Base-by-base conservation (phyloP, 176 grass and related monocot genomes). In the Carex pumila region DNA sequence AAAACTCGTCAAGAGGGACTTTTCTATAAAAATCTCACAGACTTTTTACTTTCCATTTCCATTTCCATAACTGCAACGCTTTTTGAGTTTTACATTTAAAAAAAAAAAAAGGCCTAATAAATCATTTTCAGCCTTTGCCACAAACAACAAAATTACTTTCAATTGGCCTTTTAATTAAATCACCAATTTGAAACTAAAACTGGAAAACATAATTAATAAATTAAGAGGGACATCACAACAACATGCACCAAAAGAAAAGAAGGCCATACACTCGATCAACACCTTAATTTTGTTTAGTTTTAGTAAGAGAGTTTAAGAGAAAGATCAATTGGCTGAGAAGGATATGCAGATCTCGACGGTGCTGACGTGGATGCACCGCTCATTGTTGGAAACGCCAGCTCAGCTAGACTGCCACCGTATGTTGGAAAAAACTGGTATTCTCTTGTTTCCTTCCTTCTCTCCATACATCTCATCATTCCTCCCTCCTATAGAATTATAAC, bases 391-490 rank as follows among this genome's bases (percentile, higher is more conserved):
- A 52, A 65, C 6, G 61, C n/a, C 62, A 54, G 7, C 80, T 83
- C 80, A 52, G 80, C 65, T 67, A 15, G 80, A 83, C 11, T 62
- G 2, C 61, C 80, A 83, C 43, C 60, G 8, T 45, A 83, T 14
- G 64, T 68, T 29, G 80, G 80, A 66, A 83, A 83, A 12, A 83
- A 83, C 62, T 83, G 80, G 43, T 69, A 83, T 50, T 83, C 80
- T 83, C 49, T 83, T 6, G 43, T 83, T 30, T 64, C 47, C 59
- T 49, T 83, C 59, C 39, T 63, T 62, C 55, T 82, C 13, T 83
- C 80, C 25, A 18, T 12, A 8, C 21, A 83, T 83, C 62, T 43
- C 64, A 52, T 66, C 5, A 32, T 10, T 15, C 11, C 30, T 60
- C 32, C 78, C 6, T 83, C 80, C 80, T 83, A 60, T 25, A 25